Conservation (phyloP, 192 early-diverging fungal species). For the Pilobolus umbonatus region DNA sequence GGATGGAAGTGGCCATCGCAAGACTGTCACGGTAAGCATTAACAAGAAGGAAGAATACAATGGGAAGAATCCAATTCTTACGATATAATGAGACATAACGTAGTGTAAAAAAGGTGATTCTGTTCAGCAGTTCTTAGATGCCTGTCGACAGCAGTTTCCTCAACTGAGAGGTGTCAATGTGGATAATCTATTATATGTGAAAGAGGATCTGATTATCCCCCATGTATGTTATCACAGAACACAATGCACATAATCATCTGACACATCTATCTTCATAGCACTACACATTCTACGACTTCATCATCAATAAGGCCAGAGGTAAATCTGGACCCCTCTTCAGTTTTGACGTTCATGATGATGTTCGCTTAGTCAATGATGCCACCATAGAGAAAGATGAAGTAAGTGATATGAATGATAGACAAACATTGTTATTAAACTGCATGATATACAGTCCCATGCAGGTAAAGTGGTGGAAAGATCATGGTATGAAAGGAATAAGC, state of each 20-base stretch:
- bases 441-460: constrained; percentile 73
- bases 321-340: constrained; percentile 93
- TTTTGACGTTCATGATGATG: constrained; percentile 93
- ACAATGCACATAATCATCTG: neutral
- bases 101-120: constrained; percentile 82
- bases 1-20: constrained; percentile 95
- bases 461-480: constrained; percentile 88
- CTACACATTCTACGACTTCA: constrained; percentile 92
- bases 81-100: neutral
- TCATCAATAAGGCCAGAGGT: constrained; percentile 90
- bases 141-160: constrained; percentile 75
- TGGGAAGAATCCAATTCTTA: neutral
- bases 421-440: neutral
- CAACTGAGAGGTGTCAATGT: constrained; percentile 76
- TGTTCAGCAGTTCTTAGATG: constrained; percentile 81
- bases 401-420: neutral
- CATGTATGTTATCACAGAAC: constrained; percentile 53
- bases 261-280: constrained; percentile 33
- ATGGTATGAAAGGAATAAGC: constrained; percentile 93
- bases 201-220: constrained; percentile 95
- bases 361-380: constrained; percentile 79
- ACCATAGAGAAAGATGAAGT: constrained; percentile 85
- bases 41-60: neutral
- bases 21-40: constrained; percentile 54
- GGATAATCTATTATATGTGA: constrained; percentile 87